Evolutionary conservation across 805 yeast species (phyloP).

Genomic region (Yamadazyma sp.): DNA sequence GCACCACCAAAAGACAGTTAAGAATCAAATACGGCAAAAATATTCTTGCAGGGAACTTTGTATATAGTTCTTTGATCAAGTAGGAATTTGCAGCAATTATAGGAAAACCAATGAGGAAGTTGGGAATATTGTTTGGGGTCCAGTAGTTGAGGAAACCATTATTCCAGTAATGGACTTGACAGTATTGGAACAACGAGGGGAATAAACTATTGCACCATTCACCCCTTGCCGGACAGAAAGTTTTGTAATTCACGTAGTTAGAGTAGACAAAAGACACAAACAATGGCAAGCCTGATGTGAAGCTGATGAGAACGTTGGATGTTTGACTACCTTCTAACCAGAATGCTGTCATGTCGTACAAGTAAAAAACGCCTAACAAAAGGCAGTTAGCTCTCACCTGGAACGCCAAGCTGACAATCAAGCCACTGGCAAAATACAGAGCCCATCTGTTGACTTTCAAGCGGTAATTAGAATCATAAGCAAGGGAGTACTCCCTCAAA

Average conservation of each 20-base stretch:
- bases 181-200: conserved; percentile 65
- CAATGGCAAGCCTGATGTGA: conserved; percentile 55
- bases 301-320: background rate
- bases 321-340: background rate
- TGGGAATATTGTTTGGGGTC: conserved; percentile 78
- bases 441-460: conserved; percentile 5
- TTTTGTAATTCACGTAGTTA: conserved; percentile 53
- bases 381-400: conserved; percentile 76
- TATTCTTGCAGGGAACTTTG: conserved; percentile 33
- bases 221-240: conserved; percentile 68
- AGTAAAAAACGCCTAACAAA: conserved; percentile 64
- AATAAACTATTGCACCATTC: conserved; percentile 70
- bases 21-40: conserved; percentile 42
- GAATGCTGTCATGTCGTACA: conserved; percentile 51
- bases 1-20: conserved; percentile 44
- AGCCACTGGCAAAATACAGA: conserved; percentile 49
- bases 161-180: conserved; percentile 84
- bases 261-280: conserved; percentile 45
- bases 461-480: conserved; percentile 3
- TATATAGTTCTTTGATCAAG: conserved; percentile 38
- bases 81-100: conserved; percentile 47
- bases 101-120: conserved; percentile 76
- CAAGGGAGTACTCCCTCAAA: conserved; percentile 41
- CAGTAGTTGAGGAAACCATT: conserved; percentile 81
- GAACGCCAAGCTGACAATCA: conserved; percentile 54